Evolutionary conservation across 2,329 filamentous ascomycete genomes (phyloP).

Genomic region (Aspergillus brasiliensis): DNA sequence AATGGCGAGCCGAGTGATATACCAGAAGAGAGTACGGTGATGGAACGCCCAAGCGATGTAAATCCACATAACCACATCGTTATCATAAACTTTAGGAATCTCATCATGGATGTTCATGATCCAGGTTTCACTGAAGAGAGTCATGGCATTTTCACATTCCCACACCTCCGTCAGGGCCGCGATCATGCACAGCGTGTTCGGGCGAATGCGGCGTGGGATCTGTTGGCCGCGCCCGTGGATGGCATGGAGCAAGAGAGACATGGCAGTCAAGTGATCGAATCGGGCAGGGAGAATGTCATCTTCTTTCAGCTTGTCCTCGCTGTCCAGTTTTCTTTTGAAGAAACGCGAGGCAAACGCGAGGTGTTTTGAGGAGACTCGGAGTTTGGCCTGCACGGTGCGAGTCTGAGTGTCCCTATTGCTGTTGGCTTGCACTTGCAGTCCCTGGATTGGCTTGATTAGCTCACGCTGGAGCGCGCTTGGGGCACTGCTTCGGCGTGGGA

Average conservation of each 20-base stretch:
- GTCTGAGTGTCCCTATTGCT: not conserved
- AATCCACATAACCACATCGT: conserved; percentile 22
- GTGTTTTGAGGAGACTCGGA: conserved; percentile 13
- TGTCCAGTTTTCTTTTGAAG: conserved; percentile 3
- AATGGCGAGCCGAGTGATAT: conserved; percentile 4
- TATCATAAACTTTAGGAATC: not conserved
- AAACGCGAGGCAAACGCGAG: conserved; percentile 4
- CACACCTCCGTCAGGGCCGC: conserved; percentile 50
- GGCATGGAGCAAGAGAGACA: conserved; percentile 49
- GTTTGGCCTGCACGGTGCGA: not conserved
- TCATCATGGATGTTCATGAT: conserved; percentile 28
- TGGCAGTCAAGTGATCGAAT: conserved; percentile 36
- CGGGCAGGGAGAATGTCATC: not conserved
- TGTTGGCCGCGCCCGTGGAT: conserved; percentile 48
- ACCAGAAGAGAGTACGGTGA: not conserved
- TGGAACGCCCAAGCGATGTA: conserved; percentile 13
- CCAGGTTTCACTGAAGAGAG: conserved; percentile 48
- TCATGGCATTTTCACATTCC: conserved; percentile 46
- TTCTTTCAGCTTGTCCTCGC: not conserved
- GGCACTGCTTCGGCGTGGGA: too few species aligned
- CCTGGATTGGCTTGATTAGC: not conserved
- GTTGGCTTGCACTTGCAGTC: not conserved
- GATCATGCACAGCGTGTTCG: conserved; percentile 50
- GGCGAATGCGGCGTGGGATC: conserved; percentile 41
- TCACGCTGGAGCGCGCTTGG: not conserved